Conservation (phyloP, 805 yeast species). For the Sungouiozyma ichnusensis region DNA sequence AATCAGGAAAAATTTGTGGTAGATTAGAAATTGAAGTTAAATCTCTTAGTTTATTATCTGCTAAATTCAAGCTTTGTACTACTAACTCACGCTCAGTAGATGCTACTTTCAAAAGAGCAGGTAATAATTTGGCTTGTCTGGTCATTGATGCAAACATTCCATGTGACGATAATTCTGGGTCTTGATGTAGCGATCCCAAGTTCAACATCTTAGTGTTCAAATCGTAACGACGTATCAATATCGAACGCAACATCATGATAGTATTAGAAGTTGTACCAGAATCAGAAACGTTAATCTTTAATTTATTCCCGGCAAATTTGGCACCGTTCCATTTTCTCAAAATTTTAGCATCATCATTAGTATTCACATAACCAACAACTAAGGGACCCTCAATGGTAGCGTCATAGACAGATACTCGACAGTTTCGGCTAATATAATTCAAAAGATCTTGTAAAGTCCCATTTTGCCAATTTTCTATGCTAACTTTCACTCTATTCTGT, state of each 20-base stretch:
- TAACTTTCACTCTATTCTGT: constrained; percentile 38
- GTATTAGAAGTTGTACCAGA: constrained; percentile 32
- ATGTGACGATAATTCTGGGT: constrained; percentile 43
- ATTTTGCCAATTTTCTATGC: constrained; percentile 73
- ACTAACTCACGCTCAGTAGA: constrained; percentile 34
- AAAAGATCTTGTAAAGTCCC: constrained; percentile 62
- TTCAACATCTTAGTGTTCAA: constrained; percentile 59
- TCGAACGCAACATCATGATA: constrained; percentile 48
- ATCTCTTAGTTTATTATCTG: constrained; percentile 56
- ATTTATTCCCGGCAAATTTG: constrained; percentile 63
- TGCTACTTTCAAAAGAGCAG: constrained; percentile 82
- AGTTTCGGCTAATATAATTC: constrained; percentile 60
- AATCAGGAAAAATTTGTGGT: constrained; percentile 61
- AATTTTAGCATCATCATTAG: constrained; percentile 47
- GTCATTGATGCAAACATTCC: constrained; percentile 56
- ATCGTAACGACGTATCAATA: constrained; percentile 59
- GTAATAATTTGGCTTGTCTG: constrained; percentile 72
- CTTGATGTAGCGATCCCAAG: constrained; percentile 53
- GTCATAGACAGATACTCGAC: constrained; percentile 45
- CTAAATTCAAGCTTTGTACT: constrained; percentile 62
- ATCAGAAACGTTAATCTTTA: constrained; percentile 39
- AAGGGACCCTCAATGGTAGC: constrained; percentile 45
- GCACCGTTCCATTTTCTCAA: constrained; percentile 60
- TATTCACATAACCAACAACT: constrained; percentile 49
- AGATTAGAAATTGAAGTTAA: constrained; percentile 50